phyloP scores from a whole-genome alignment of 2,329 filamentous ascomycete species.

The Sphaerostilbella broomeana region DNA sequence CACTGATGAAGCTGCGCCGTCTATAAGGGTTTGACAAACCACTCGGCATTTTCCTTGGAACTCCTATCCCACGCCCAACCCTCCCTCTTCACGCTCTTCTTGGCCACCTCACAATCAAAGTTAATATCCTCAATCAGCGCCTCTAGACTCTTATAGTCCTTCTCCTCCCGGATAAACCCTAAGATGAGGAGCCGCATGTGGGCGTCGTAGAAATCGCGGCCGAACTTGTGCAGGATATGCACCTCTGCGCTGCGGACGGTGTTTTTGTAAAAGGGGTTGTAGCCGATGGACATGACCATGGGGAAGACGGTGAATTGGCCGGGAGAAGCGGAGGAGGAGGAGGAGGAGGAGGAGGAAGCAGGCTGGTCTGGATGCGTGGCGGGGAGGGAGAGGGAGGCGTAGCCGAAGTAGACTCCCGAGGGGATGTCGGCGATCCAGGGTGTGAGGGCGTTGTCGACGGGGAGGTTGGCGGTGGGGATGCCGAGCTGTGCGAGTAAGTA shows the following conservation, averaged over 20 bases:
- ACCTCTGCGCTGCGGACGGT: constrained; percentile 79
- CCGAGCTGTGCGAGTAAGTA: constrained; percentile 80
- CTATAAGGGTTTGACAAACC: constrained; percentile 31
- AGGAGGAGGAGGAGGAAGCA: constrained; percentile 8
- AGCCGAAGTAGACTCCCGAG: constrained; percentile 91
- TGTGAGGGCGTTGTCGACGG: constrained; percentile 56
- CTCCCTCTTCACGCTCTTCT: constrained; percentile 60
- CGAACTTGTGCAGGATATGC: constrained; percentile 75
- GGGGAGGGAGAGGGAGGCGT: constrained; percentile 64
- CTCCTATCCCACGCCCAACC: constrained; percentile 47
- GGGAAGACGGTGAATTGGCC: constrained; percentile 53
- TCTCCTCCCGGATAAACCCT: constrained; percentile 84
- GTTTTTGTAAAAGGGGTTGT: constrained; percentile 98
- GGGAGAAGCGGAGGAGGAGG: constrained; percentile 16
- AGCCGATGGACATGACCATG: constrained; percentile 91
- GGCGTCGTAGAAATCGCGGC: constrained; percentile 75
- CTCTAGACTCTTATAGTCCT: constrained; percentile 79
- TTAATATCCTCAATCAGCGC: constrained; percentile 82
- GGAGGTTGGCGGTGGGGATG: constrained; percentile 92
- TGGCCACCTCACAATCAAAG: constrained; percentile 79
- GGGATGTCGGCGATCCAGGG: constrained; percentile 57
- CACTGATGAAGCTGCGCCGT: constrained; percentile 2
- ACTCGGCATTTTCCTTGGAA: constrained; percentile 25
- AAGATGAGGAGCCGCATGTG: constrained; percentile 73
- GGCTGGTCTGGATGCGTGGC: constrained; percentile 37